Percentiles rank a stretch among this genome's conserved stretches.
Evolutionary conservation across 2,329 filamentous ascomycete species (phyloP).

Genomic region (Davidsoniella virescens): DNA sequence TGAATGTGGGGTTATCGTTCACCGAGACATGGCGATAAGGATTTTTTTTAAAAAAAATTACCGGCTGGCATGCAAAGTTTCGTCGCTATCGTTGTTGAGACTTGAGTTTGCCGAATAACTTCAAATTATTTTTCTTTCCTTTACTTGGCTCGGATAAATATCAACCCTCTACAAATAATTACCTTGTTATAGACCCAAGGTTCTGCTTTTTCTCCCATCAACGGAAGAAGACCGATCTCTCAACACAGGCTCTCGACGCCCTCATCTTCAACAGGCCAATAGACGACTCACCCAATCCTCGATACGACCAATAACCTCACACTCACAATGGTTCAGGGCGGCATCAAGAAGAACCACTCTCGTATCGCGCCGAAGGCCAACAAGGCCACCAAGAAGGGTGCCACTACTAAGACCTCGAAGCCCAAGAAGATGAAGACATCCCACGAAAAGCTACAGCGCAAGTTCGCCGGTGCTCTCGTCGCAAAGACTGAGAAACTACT

Average conservation of each 20-base stretch:
- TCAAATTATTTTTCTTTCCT: neutral
- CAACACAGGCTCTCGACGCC: no score
- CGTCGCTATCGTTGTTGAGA: neutral
- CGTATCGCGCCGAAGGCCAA: constrained; percentile 22
- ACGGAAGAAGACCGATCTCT: no score
- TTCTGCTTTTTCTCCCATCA: no score
- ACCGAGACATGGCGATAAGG: neutral
- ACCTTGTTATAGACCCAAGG: no score
- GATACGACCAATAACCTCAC: no score
- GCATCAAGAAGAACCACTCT: constrained; percentile 31
- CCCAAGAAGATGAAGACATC: constrained; percentile 28
- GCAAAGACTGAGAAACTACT: constrained; percentile 40
- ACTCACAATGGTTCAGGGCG: constrained; percentile 37
- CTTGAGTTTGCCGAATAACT: neutral
- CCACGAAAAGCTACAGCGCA: constrained; percentile 37
- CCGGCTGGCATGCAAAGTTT: no score
- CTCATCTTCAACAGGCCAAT: neutral
- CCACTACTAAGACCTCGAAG: constrained; percentile 32
- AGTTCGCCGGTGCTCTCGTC: constrained; percentile 37
- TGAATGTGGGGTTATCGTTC: neutral
- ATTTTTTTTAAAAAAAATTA: neutral
- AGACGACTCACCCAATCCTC: neutral
- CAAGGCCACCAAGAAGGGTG: constrained; percentile 18
- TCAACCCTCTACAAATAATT: no score
- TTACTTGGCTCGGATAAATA: neutral